phyloP scores from a whole-genome alignment of 768 basidiomycete species.

The Auricularia sp. region DNA sequence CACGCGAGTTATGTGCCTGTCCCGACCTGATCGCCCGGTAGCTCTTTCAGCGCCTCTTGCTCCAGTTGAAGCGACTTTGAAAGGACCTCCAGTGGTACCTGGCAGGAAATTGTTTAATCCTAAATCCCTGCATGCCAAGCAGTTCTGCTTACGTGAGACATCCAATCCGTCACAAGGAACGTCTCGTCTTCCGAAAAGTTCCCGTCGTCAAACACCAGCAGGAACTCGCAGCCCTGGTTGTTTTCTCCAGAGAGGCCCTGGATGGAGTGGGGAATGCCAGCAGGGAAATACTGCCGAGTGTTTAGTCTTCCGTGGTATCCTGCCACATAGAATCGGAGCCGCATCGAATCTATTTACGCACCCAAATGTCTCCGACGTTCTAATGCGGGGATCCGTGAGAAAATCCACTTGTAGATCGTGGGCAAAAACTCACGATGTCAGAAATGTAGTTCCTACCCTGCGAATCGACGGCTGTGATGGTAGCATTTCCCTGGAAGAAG shows the following conservation, averaged over 20 bases:
- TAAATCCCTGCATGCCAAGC: not conserved
- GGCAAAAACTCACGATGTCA: constrained; percentile 34
- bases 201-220: constrained; percentile 46
- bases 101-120: constrained; percentile 24
- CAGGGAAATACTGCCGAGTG: constrained; percentile 34
- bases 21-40: constrained; percentile 33
- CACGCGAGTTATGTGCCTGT: constrained; percentile 32
- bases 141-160: constrained; percentile 37
- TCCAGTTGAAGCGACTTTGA: constrained; percentile 30
- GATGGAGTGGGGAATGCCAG: constrained; percentile 47
- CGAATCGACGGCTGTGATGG: constrained; percentile 42
- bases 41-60: constrained; percentile 20
- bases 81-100: constrained; percentile 43
- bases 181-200: constrained; percentile 50
- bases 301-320: not conserved
- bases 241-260: constrained; percentile 26
- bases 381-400: constrained; percentile 20
- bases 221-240: constrained; percentile 40
- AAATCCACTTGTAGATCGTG: not conserved
- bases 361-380: constrained; percentile 45
- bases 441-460: constrained; percentile 44
- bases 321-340: not conserved
- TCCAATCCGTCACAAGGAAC: constrained; percentile 57
- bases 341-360: not conserved
- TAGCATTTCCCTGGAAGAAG: constrained; percentile 29